Percentiles rank a stretch among this genome's conserved stretches.
Conservation (phyloP, 352 stramenopile genomes). For the Pythium diclinum region DNA sequence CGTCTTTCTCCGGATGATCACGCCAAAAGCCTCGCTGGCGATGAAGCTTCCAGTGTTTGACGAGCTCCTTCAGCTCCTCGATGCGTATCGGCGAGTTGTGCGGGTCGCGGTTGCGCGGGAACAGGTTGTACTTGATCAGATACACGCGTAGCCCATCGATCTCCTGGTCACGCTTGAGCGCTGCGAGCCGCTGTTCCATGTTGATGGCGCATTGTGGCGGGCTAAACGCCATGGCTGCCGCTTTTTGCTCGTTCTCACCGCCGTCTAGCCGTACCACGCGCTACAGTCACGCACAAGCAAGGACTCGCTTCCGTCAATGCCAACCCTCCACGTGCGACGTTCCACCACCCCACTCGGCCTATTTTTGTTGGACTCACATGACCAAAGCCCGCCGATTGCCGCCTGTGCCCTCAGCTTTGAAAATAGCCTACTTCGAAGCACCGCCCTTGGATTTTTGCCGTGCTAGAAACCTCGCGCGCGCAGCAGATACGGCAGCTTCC, state of each 20-base stretch:
- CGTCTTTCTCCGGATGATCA: slow-evolving; percentile 87
- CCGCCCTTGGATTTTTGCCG: background rate
- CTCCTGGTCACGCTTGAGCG: slow-evolving; percentile 76
- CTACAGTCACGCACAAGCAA: background rate
- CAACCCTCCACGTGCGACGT: background rate
- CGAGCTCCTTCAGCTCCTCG: slow-evolving; percentile 90
- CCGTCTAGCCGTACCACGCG: background rate
- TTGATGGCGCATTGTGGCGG: slow-evolving; percentile 80
- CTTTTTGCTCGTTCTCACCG: background rate
- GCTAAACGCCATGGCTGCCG: slow-evolving; percentile 55
- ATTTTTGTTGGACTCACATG: slow-evolving; percentile 1
- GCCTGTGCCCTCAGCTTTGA: background rate
- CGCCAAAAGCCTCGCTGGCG: slow-evolving; percentile 88
- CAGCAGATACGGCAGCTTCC: background rate
- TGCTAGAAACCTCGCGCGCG: background rate
- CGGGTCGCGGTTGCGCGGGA: slow-evolving; percentile 76
- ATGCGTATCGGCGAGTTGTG: slow-evolving; percentile 84
- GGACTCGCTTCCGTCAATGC: background rate
- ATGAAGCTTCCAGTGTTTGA: slow-evolving; percentile 91
- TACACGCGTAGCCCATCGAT: slow-evolving; percentile 81
- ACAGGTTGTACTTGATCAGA: slow-evolving; percentile 87
- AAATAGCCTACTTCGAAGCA: slow-evolving; percentile 2
- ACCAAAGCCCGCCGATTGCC: background rate
- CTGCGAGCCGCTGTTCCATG: slow-evolving; percentile 81
- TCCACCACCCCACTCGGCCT: background rate